A percentile compares a stretch with the other conserved stretches of the same genome.
Conservation (phyloP, 768 basidiomycete genomes). For the Hortiboletus campestris region DNA sequence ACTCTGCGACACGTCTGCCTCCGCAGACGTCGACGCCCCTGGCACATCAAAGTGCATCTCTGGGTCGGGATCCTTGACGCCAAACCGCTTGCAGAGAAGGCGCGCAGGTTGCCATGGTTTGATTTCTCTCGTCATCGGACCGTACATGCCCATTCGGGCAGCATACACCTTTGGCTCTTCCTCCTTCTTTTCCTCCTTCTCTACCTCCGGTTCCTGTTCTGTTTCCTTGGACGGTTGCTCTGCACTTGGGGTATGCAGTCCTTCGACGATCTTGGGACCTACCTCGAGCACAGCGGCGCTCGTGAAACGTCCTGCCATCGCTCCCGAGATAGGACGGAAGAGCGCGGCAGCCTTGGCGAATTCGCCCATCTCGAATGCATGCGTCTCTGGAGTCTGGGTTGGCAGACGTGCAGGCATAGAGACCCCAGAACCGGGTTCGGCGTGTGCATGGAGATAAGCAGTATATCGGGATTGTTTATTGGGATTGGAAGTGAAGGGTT, state of each 20-base stretch:
- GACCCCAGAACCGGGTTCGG: slow-evolving; percentile 40
- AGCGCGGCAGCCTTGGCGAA: slow-evolving; percentile 85
- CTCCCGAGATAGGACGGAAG: slow-evolving; percentile 88
- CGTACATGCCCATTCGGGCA: slow-evolving; percentile 86
- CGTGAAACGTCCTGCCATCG: slow-evolving; percentile 94
- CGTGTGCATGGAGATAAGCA: slow-evolving; percentile 76
- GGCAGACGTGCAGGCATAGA: slow-evolving; percentile 53
- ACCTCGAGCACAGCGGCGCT: slow-evolving; percentile 71
- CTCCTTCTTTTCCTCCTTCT: slow-evolving; percentile 46
- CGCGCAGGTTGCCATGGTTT: slow-evolving; percentile 77
- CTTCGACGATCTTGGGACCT: slow-evolving; percentile 61
- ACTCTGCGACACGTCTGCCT: slow-evolving; percentile 11
- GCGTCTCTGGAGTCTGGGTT: slow-evolving; percentile 61
- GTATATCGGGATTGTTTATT: slow-evolving; percentile 83
- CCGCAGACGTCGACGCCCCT: slow-evolving; percentile 22
- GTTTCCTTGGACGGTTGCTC: slow-evolving; percentile 38
- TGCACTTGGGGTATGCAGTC: slow-evolving; percentile 58
- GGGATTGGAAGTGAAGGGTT: slow-evolving; percentile 78
- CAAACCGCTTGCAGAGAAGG: slow-evolving; percentile 90
- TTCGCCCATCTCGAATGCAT: slow-evolving; percentile 80
- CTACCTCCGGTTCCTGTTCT: slow-evolving; percentile 42
- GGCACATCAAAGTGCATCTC: slow-evolving; percentile 39
- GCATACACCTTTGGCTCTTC: slow-evolving; percentile 79
- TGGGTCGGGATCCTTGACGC: slow-evolving; percentile 83
- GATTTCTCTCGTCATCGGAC: slow-evolving; percentile 75